phyloP scores from a whole-genome alignment of 176 grass and related monocot genomes.

The Oryza officinalis region DNA sequence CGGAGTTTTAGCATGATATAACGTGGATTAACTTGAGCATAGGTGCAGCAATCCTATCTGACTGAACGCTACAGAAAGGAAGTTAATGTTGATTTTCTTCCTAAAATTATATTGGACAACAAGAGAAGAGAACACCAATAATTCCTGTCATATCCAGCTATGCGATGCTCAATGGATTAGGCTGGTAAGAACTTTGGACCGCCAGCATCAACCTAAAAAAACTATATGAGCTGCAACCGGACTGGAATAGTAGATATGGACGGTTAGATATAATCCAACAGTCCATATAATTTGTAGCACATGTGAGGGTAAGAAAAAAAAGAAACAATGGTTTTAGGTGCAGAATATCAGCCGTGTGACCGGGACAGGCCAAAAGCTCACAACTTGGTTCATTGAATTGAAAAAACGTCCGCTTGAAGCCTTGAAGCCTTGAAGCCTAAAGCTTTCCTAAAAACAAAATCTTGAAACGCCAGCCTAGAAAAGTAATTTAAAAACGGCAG shows the following conservation, averaged over 20 bases:
- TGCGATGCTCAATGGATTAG: conserved; percentile 1
- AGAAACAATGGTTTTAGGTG: neutral
- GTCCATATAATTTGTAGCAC: neutral
- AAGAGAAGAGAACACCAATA: neutral
- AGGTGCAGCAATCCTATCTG: neutral
- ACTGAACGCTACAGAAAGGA: neutral
- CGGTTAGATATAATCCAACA: neutral
- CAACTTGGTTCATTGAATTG: neutral
- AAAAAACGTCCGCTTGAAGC: conserved; percentile 32
- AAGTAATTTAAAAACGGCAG: conserved; percentile 13
- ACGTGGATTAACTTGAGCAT: neutral
- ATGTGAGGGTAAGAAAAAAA: neutral
- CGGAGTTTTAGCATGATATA: neutral
- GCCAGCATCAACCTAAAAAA: conserved; percentile 24
- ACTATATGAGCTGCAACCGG: neutral
- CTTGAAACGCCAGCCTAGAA: neutral
- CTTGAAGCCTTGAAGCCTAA: conserved; percentile 40
- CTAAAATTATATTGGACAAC: neutral
- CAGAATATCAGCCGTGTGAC: conserved; percentile 7
- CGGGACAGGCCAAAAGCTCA: conserved; percentile 11
- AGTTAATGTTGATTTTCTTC: neutral
- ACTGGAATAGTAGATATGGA: neutral
- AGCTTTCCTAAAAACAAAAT: conserved; percentile 8
- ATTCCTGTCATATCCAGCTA: neutral
- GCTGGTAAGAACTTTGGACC: neutral